Conservation (phyloP, 371 early-diverging fungal species). For the Fennellomyces sp. region DNA sequence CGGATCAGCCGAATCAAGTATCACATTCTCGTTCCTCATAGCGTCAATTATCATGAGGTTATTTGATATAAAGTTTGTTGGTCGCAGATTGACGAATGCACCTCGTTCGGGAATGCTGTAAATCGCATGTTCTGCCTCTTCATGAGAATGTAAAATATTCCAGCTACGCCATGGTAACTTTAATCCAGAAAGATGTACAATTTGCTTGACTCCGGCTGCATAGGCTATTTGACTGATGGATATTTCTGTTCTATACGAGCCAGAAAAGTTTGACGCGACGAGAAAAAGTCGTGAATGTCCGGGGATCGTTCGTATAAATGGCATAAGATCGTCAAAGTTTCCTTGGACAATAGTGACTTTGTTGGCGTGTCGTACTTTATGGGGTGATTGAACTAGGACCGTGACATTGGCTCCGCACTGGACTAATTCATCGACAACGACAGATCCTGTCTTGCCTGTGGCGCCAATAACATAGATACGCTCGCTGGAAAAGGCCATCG, state of each 20-base stretch:
- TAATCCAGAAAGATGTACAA: conserved; percentile 30
- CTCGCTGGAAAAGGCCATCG: too few species aligned
- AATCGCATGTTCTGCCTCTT: conserved; percentile 25
- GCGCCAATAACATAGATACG: conserved; percentile 32
- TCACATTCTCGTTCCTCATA: not conserved
- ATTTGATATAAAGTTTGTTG: conserved; percentile 19
- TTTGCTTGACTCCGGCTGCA: conserved; percentile 36
- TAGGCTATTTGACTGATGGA: conserved; percentile 18
- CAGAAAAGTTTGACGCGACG: not conserved
- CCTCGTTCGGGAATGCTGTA: conserved; percentile 25
- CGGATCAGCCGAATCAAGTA: not conserved
- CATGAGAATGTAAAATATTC: conserved; percentile 22
- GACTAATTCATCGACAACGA: conserved; percentile 15
- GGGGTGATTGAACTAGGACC: conserved; percentile 18
- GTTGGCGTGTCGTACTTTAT: not conserved
- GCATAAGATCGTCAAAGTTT: conserved; percentile 5
- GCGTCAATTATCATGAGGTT: not conserved
- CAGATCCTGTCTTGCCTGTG: conserved; percentile 33
- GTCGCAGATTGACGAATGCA: conserved; percentile 18
- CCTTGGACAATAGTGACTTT: not conserved
- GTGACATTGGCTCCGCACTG: conserved; percentile 16
- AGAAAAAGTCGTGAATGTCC: conserved; percentile 26
- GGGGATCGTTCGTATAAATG: conserved; percentile 19
- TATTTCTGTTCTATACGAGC: not conserved
- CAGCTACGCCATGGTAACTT: conserved; percentile 22